Percentiles rank a stretch among this genome's conserved stretches.
Evolutionary conservation across 2,329 filamentous ascomycete genomes (phyloP).

Genomic region (Dothidotthia symphoricarpi): DNA sequence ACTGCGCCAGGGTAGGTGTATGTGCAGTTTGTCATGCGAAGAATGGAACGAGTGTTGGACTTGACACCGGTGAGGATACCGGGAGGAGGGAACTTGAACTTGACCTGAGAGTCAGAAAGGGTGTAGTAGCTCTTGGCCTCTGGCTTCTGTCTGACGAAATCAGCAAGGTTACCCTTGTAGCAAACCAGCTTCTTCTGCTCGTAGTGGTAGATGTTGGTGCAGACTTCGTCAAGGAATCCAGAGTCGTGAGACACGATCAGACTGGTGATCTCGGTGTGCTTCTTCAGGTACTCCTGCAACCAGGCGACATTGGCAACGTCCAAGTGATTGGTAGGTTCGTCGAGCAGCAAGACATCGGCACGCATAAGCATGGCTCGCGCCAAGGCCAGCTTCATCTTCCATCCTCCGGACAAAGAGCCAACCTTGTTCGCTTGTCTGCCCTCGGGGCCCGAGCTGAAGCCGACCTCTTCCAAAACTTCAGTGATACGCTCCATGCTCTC

Average conservation of each 20-base stretch:
- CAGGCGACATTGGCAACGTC: constrained; percentile 95
- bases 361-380: constrained; percentile 95
- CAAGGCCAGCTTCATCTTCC: constrained; percentile 99
- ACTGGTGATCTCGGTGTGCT: constrained; percentile 93
- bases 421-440: constrained; percentile 87
- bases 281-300: constrained; percentile 92
- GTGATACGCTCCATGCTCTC: constrained; percentile 80
- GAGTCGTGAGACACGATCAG: constrained; percentile 99
- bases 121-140: constrained; percentile 99
- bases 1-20: constrained; percentile 89
- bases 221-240: constrained; percentile 92
- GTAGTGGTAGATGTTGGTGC: constrained; percentile 99
- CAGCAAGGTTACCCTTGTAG: constrained; percentile 78
- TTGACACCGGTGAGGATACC: constrained; percentile 95
- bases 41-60: constrained; percentile 87
- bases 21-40: constrained; percentile 88
- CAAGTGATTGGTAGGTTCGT: constrained; percentile 98
- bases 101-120: constrained; percentile 78
- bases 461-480: constrained; percentile 82
- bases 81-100: constrained; percentile 97
- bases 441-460: constrained; percentile 86
- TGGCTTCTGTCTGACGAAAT: constrained; percentile 83
- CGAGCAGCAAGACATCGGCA: constrained; percentile 92
- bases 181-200: constrained; percentile 92
- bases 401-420: constrained; percentile 92